These are phyloP conservation scores for Russula virescens DNA, from an alignment of 768 basidiomycete species.

Conservation along the genomic window DNA sequence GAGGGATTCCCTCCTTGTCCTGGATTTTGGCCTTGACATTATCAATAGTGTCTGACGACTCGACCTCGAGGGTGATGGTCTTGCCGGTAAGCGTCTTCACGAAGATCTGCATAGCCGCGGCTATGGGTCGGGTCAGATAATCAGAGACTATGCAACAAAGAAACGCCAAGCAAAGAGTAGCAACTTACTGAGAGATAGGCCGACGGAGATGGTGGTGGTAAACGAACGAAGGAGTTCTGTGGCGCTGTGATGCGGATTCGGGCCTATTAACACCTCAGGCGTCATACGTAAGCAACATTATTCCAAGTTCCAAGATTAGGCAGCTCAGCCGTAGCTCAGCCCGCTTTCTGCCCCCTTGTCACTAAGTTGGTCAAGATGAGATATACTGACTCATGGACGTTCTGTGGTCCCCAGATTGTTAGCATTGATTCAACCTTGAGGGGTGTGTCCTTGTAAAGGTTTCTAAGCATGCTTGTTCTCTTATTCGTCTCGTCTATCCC, in stretches of 20 bases:
- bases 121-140: not conserved
- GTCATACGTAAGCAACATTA: not conserved
- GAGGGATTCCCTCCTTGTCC: slow-evolving; percentile 18
- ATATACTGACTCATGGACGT: too few species aligned
- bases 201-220: slow-evolving; percentile 14
- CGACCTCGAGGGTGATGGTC: slow-evolving; percentile 35
- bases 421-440: too few species aligned
- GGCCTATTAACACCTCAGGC: too few species aligned
- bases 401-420: too few species aligned
- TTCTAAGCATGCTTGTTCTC: too few species aligned
- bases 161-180: not conserved
- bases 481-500: too few species aligned
- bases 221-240: not conserved
- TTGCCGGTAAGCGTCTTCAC: slow-evolving; percentile 35
- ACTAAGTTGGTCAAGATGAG: too few species aligned
- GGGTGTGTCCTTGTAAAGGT: too few species aligned
- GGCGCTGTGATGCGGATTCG: too few species aligned
- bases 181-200: too few species aligned
- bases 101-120: slow-evolving; percentile 34
- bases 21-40: slow-evolving; percentile 35
- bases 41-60: slow-evolving; percentile 34
- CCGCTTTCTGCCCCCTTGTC: too few species aligned
- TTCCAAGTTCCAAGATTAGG: not conserved
- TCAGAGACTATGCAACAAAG: not conserved
- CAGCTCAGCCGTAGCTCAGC: too few species aligned